phyloP scores from a whole-genome alignment of 1,284 basidiomycete genomes.

The Marasmius oreades region DNA sequence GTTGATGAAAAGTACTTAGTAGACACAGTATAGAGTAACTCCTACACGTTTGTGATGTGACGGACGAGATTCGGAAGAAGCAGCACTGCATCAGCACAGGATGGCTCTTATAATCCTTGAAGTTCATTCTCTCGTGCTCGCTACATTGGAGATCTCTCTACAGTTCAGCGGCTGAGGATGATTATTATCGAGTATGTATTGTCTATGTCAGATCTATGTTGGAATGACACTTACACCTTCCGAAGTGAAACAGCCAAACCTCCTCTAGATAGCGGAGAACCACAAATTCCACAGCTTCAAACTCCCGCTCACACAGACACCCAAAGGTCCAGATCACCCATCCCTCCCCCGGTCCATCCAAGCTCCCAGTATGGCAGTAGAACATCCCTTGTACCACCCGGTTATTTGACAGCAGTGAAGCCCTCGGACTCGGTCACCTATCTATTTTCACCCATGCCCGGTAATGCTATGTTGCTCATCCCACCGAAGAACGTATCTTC shows the following conservation, averaged over 20 bases:
- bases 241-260: constrained; percentile 10
- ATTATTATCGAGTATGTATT: constrained; percentile 8
- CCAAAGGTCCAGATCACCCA: constrained; percentile 1
- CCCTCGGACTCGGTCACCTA: constrained; percentile 33
- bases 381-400: constrained; percentile 23
- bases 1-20: neutral
- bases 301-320: neutral
- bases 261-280: neutral
- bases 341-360: constrained; percentile 23
- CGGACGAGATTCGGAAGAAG: neutral
- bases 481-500: constrained; percentile 12
- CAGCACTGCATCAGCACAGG: neutral
- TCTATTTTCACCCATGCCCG: constrained; percentile 32
- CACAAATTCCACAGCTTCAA: neutral
- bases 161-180: neutral
- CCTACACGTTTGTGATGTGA: too few relatives aligned
- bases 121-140: neutral
- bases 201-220: neutral
- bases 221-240: neutral
- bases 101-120: neutral
- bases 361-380: constrained; percentile 19
- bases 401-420: constrained; percentile 27
- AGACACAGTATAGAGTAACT: too few relatives aligned
- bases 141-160: neutral
- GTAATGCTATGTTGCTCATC: constrained; percentile 21